A percentile compares a stretch with the other conserved stretches of the same genome.
Conservation (phyloP, 1,284 basidiomycete genomes). For the Rhodotorula sp. region DNA sequence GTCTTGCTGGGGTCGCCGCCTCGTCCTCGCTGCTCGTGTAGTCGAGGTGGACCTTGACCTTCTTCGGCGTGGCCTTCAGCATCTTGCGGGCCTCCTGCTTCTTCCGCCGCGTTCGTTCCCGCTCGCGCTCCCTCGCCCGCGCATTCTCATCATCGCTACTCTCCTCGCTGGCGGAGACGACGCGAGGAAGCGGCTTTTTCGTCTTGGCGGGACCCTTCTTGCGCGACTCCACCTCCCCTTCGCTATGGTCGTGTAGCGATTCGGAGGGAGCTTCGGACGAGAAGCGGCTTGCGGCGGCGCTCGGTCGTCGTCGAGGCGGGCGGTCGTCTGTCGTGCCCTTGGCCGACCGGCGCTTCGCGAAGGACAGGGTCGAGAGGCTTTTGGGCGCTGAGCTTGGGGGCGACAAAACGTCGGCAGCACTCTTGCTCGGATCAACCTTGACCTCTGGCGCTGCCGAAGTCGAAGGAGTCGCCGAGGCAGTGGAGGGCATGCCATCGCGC, state of each 20-base stretch:
- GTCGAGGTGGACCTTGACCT: slow-evolving; percentile 28
- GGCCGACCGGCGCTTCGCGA: slow-evolving; percentile 17
- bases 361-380: slow-evolving; percentile 33
- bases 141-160: slow-evolving; percentile 53
- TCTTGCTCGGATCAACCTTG: slow-evolving; percentile 34
- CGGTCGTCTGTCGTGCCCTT: neutral
- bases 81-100: neutral
- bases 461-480: neutral
- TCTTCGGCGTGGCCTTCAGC: slow-evolving; percentile 21
- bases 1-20: slow-evolving; percentile 25
- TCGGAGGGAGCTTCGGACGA: slow-evolving; percentile 33
- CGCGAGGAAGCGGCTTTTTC: neutral
- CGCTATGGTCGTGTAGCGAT: slow-evolving; percentile 9
- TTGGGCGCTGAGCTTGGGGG: slow-evolving; percentile 1
- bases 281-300: slow-evolving; percentile 3
- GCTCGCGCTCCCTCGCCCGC: slow-evolving; percentile 42
- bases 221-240: neutral
- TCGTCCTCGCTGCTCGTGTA: slow-evolving; percentile 48
- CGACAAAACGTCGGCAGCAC: slow-evolving; percentile 20
- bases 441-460: neutral
- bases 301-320: neutral
- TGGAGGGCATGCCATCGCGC: neutral
- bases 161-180: slow-evolving; percentile 46
- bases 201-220: neutral
- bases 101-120: slow-evolving; percentile 34